Base-by-base conservation (phyloP, 1,284 basidiomycete genomes). In the Hemileccinum hortonii region DNA sequence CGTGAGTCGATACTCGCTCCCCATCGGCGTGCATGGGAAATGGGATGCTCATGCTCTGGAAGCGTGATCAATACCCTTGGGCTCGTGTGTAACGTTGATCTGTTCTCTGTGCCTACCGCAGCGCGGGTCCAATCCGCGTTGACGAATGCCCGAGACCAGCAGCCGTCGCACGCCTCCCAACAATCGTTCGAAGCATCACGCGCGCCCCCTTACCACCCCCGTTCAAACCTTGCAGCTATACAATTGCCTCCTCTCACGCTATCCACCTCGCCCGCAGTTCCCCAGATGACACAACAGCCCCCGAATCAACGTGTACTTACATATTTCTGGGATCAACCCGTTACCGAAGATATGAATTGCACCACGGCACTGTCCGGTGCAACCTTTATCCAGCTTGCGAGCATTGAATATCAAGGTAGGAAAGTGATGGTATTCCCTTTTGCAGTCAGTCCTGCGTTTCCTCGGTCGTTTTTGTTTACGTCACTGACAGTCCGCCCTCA, bases 361-460 rank as follows among this genome's bases (percentile, higher is more conserved):
- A 87, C 85, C 0, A 65, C 69, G 1, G 69, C 78, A 1, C 70
- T 88, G 3, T 83, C 83, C 2, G 86, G 86, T 0, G 76, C 80
- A 1, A 86, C 82, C 0, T 85, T 87, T 59, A 79, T 84, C 10
- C 83, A 86, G 51, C 81, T 82, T 0, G 73, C 76, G 18, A 71
- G 73, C 29, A 75, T 87, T 16, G 82, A 86, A 47, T 77, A 83
- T 61, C 74, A 78, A 47, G 83, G 84, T 5, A 74, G 73, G 52
- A 82, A 79, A 53, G 73, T 77, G 1, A 67, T 88, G n/a, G 75
- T 89, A 53, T 90, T 90, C 58, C 83, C 86, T 30, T 90, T 90
- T 64, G 75, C 86, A 30, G 87, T 87, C 56, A 56, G 81, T 76
- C 9, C 35, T 44, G 24, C 41, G 19, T 52, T 59, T 49, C 24